Conservation (phyloP, 306 rosid genomes). For the Mucuna pruriens region DNA sequence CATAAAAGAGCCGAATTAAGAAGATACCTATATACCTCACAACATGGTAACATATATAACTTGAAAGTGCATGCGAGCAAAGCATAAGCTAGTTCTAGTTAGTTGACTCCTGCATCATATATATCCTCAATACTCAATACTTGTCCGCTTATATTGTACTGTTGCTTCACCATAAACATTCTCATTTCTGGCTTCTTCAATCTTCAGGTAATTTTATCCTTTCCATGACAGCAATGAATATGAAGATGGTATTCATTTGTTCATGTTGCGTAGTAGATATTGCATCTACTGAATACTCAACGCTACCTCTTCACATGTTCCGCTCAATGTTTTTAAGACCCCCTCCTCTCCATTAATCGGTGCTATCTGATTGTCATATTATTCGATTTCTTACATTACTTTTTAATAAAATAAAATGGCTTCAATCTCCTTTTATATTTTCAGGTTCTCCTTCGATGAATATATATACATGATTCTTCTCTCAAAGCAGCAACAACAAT, state of each 20-base stretch:
- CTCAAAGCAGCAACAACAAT: too few species aligned
- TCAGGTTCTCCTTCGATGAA: too few species aligned
- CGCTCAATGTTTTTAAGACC: too few species aligned
- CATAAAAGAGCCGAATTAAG: background rate
- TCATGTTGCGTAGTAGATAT: background rate
- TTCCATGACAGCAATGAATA: background rate
- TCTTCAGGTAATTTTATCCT: slow-evolving; percentile 45
- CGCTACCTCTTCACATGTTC: background rate
- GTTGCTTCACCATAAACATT: background rate
- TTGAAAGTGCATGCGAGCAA: background rate
- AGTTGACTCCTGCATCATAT: background rate
- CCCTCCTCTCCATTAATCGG: too few species aligned
- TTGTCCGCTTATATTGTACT: background rate
- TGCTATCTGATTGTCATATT: too few species aligned
- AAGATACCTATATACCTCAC: background rate
- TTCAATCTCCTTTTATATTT: too few species aligned
- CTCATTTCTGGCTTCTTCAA: slow-evolving; percentile 23
- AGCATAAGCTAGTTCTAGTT: background rate
- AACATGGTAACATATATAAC: background rate
- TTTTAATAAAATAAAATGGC: too few species aligned
- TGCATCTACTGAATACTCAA: background rate
- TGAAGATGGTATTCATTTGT: background rate
- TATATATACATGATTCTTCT: too few species aligned
- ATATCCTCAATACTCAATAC: background rate
- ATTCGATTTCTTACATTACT: too few species aligned